Percentiles rank a stretch among this genome's conserved stretches.
phyloP scores from a whole-genome alignment of 2,329 filamentous ascomycete species.

The Fusarium sp. region DNA sequence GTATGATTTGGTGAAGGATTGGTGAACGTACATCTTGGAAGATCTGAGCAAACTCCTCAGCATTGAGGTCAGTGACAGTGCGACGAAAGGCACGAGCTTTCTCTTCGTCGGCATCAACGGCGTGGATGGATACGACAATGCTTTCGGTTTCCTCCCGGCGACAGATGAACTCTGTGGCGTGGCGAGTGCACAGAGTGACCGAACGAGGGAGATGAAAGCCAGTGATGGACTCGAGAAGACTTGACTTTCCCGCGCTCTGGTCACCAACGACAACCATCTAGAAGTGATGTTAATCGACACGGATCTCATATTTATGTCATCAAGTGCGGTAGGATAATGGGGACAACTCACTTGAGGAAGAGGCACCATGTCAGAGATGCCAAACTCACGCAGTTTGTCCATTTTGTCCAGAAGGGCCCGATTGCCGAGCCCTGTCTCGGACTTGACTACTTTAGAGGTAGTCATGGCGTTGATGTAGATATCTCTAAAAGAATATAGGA shows the following conservation, averaged over 20 bases:
- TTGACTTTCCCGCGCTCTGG: conserved; percentile 89
- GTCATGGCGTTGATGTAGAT: too few relatives aligned
- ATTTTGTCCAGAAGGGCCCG: too few relatives aligned
- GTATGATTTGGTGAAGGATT: too few relatives aligned
- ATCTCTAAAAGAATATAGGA: too few relatives aligned
- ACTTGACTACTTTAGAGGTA: too few relatives aligned
- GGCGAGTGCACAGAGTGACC: conserved; percentile 62
- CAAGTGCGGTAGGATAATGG: too few relatives aligned
- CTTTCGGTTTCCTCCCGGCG: conserved; percentile 54
- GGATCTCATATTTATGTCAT: too few relatives aligned
- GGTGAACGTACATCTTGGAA: conserved; percentile 61
- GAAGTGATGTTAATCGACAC: too few relatives aligned
- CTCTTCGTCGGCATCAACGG: conserved; percentile 25
- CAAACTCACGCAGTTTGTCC: too few relatives aligned
- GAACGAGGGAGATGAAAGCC: conserved; percentile 62
- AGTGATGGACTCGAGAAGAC: conserved; percentile 77
- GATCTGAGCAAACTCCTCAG: conserved; percentile 53
- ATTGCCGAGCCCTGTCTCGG: too few relatives aligned
- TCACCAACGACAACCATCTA: conserved; percentile 88
- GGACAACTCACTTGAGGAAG: too few relatives aligned
- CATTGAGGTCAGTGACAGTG: conserved; percentile 37
- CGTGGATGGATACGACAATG: conserved; percentile 58
- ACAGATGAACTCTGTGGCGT: conserved; percentile 62
- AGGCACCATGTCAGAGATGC: too few relatives aligned
- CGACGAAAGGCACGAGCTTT: conserved; percentile 48